A percentile compares a stretch with the other conserved stretches of the same genome.
Evolutionary conservation across 306 rosid species (phyloP).

Genomic region (Lathyrus tuberosus): DNA sequence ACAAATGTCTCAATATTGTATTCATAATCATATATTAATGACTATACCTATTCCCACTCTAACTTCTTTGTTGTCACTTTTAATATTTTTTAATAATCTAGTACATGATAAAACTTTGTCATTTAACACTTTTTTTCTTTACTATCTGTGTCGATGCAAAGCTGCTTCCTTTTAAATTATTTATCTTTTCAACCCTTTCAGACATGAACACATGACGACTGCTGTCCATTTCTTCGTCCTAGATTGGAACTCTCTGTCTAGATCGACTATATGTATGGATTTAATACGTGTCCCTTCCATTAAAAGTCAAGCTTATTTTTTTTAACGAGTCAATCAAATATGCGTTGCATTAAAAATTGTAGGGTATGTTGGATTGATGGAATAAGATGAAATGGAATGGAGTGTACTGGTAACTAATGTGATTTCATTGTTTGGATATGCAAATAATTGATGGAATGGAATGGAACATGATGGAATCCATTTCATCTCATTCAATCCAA

Average conservation of each 20-base stretch:
- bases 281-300: neutral
- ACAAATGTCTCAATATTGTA: neutral
- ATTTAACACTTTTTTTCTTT: neutral
- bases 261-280: neutral
- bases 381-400: too few species aligned
- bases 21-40: neutral
- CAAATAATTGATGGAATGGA: too few species aligned
- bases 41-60: neutral
- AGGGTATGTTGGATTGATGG: too few species aligned
- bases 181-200: neutral
- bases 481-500: too few species aligned
- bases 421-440: too few species aligned
- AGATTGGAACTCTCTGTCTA: neutral
- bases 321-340: neutral
- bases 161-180: neutral
- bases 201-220: conserved; percentile 10
- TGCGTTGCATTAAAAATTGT: neutral
- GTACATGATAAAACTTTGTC: neutral
- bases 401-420: too few species aligned
- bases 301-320: conserved; percentile 9
- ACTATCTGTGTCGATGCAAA: neutral
- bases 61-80: neutral
- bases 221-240: neutral
- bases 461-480: too few species aligned
- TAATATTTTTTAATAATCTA: neutral